These are phyloP conservation scores for Metschnikowia shivogae DNA, from an alignment of 805 yeast genomes.

Conservation along the genomic window DNA sequence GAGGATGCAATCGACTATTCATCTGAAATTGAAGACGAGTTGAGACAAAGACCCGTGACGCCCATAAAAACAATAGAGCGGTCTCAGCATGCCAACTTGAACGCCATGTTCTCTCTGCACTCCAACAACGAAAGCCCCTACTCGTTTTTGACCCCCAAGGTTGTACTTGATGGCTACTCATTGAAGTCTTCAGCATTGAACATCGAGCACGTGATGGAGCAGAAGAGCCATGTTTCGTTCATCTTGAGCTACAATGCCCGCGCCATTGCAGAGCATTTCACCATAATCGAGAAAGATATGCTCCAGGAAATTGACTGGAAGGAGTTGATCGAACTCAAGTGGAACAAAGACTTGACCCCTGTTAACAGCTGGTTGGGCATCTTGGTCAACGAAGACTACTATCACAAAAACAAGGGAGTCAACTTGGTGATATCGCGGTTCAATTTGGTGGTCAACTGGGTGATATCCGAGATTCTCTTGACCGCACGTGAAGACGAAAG, in stretches of 20 bases:
- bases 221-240: conserved; percentile 72
- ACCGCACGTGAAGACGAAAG: conserved; percentile 59
- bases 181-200: conserved; percentile 27
- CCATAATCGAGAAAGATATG: conserved; percentile 81
- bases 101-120: conserved; percentile 7
- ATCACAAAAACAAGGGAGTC: conserved; percentile 58
- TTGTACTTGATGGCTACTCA: conserved; percentile 34
- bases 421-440: conserved; percentile 80
- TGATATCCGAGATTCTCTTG: conserved; percentile 77
- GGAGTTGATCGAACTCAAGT: conserved; percentile 71
- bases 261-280: conserved; percentile 73
- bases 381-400: conserved; percentile 50
- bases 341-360: conserved; percentile 65
- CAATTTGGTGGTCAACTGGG: conserved; percentile 88
- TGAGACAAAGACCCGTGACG: conserved; percentile 28
- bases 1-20: conserved; percentile 30
- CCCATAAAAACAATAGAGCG: conserved; percentile 21
- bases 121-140: conserved; percentile 12
- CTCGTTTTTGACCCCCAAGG: conserved; percentile 22
- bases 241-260: conserved; percentile 67
- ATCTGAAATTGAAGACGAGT: conserved; percentile 17
- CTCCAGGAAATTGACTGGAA: conserved; percentile 88
- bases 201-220: conserved; percentile 40
- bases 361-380: conserved; percentile 82
- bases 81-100: conserved; percentile 15